These are phyloP conservation scores for Tieghemostelium lacteum DNA, from an alignment of 78 protist species.

Conservation along the genomic window DNA sequence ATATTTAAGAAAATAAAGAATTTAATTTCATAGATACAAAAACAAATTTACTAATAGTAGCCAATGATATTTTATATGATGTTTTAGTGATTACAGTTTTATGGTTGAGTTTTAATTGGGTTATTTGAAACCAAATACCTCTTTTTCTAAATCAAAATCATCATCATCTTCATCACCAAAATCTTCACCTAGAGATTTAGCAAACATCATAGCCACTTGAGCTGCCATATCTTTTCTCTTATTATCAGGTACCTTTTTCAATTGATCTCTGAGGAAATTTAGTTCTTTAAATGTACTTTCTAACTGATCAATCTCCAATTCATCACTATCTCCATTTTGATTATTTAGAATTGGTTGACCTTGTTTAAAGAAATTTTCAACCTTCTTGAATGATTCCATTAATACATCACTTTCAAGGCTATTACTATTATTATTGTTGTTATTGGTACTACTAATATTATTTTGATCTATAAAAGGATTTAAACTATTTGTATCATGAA, in stretches of 20 bases:
- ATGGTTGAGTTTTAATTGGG: too few relatives aligned
- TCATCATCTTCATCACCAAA: constrained; percentile 39
- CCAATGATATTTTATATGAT: not conserved
- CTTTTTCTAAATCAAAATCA: too few relatives aligned
- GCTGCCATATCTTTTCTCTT: constrained; percentile 71
- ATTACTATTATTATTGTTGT: not conserved
- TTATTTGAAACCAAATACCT: too few relatives aligned
- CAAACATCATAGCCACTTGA: constrained; percentile 64
- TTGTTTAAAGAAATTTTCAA: constrained; percentile 3
- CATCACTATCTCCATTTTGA: not conserved
- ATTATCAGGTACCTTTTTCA: constrained; percentile 44
- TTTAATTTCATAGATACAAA: too few relatives aligned
- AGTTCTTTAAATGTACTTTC: constrained; percentile 39
- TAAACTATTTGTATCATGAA: not conserved
- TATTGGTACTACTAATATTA: not conserved
- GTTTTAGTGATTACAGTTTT: not conserved
- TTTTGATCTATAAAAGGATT: not conserved
- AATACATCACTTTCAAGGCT: not conserved
- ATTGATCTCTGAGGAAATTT: constrained; percentile 24
- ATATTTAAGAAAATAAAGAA: too few relatives aligned
- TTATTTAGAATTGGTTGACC: not conserved
- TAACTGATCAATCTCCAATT: constrained; percentile 5
- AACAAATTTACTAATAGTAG: too few relatives aligned
- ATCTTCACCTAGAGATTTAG: not conserved
- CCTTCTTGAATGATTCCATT: constrained; percentile 11